These are phyloP conservation scores for Telopea speciosissima DNA, from an alignment of 177 flowering plant species.

Conservation along the genomic window DNA sequence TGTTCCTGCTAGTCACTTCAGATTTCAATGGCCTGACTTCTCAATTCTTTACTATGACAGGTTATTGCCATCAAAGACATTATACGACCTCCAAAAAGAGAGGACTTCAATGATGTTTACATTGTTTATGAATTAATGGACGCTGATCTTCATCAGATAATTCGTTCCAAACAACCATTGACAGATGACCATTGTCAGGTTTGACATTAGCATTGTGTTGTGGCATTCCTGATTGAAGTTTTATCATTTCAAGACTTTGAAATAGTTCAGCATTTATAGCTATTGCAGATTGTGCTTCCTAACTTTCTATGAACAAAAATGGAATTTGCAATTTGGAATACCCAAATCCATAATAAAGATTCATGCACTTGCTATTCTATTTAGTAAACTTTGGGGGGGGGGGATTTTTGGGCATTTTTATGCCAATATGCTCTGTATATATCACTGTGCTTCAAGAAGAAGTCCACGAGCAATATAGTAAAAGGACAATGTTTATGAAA, in stretches of 20 bases:
- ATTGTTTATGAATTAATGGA: neutral
- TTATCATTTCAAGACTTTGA: neutral
- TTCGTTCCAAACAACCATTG: neutral
- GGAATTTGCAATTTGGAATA: no score
- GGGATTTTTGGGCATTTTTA: no score
- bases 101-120: neutral
- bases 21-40: neutral
- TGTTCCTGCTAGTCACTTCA: neutral
- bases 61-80: neutral
- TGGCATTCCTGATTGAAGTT: neutral
- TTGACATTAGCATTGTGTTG: neutral
- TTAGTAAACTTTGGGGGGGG: no score
- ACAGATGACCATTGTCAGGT: conserved; percentile 1
- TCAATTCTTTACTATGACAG: neutral
- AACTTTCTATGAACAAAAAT: no score
- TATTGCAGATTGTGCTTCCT: no score
- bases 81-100: neutral
- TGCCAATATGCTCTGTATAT: no score
- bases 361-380: no score
- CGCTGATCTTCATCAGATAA: neutral
- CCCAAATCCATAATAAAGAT: no score
- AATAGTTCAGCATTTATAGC: no score
- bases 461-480: no score
- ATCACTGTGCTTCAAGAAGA: no score
- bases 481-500: no score